phyloP scores from a whole-genome alignment of 2,329 filamentous ascomycete genomes.

The Colletotrichum noveboracense region DNA sequence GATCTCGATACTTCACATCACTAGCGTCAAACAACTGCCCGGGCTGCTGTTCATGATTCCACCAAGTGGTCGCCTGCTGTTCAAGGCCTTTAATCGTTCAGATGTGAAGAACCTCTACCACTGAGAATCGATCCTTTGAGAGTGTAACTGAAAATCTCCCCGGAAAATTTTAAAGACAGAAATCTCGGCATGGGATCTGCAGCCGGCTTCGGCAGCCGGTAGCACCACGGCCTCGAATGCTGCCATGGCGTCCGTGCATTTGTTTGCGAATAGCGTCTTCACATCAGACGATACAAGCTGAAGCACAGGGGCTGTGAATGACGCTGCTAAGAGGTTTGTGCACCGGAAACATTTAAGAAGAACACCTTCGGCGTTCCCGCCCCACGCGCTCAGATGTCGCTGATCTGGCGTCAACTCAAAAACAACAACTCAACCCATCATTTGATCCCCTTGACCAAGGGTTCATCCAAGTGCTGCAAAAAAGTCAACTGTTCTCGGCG shows the following conservation, averaged over 20 bases:
- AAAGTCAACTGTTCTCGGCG: not conserved
- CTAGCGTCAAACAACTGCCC: not conserved
- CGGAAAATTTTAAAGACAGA: not conserved
- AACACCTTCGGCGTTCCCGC: not conserved
- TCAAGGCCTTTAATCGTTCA: not conserved
- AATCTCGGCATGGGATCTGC: not conserved
- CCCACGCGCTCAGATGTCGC: not conserved
- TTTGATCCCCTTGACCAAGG: not conserved
- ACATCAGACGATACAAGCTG: not conserved
- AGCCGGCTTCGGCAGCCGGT: not conserved
- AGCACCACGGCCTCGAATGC: not conserved
- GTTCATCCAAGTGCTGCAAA: not conserved
- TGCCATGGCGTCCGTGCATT: not conserved
- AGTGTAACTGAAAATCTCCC: not conserved
- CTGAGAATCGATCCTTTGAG: not conserved
- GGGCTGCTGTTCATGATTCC: not conserved
- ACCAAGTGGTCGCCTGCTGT: not conserved
- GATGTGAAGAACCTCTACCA: fast-evolving
- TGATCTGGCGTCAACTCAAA: not conserved
- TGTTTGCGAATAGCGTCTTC: not conserved
- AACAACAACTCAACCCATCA: not conserved
- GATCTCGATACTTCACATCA: not conserved
- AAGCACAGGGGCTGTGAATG: not conserved
- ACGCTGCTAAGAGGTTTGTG: not conserved
- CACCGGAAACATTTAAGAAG: not conserved